Conservation (phyloP, 2,329 filamentous ascomycete genomes). For the Hirsutella rhossiliensis region DNA sequence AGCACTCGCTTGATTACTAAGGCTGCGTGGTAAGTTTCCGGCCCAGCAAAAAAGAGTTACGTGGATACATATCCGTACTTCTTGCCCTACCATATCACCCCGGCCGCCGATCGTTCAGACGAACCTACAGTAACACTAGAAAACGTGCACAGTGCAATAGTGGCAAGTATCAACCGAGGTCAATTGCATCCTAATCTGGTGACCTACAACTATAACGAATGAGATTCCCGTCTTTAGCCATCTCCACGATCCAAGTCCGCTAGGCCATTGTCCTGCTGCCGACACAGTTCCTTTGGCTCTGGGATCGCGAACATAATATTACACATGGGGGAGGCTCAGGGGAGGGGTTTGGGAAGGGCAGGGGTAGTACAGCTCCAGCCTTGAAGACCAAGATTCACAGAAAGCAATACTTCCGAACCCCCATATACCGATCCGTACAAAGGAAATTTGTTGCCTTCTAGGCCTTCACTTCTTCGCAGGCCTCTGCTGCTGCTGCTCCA, state of each 20-base stretch:
- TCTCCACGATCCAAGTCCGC: background rate
- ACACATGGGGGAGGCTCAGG: background rate
- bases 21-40: background rate
- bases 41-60: no score
- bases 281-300: background rate
- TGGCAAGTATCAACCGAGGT: background rate
- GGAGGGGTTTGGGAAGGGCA: background rate
- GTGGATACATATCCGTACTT: no score
- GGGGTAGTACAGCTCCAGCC: background rate
- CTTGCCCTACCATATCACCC: no score
- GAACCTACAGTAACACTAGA: background rate
- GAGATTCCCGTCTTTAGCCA: background rate
- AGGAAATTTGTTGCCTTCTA: background rate
- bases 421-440: background rate
- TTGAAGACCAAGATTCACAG: background rate
- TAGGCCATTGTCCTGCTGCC: background rate
- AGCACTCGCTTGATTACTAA: background rate
- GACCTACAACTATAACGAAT: constrained; percentile 2
- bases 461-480: constrained; percentile 20
- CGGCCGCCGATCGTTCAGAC: background rate
- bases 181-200: constrained; percentile 5
- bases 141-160: background rate
- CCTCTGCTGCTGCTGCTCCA: constrained; percentile 40
- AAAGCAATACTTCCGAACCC: background rate
- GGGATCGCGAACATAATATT: background rate